A percentile compares a stretch with the other conserved stretches of the same genome.
Evolutionary conservation across 495 filamentous ascomycete species (phyloP).

Genomic region (Astrothelium subdiscretum): DNA sequence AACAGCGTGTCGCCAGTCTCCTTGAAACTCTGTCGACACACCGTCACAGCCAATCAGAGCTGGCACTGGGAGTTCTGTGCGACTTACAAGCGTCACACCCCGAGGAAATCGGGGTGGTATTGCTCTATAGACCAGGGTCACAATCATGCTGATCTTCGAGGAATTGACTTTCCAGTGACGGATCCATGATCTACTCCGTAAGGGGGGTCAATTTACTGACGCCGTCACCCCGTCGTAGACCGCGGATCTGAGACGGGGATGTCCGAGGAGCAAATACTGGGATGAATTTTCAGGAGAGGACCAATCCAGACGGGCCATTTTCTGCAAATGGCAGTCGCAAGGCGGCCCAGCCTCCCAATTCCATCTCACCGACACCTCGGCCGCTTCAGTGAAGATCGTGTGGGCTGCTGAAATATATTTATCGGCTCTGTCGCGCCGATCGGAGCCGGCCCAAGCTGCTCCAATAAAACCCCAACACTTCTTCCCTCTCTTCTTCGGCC

Average conservation of each 20-base stretch:
- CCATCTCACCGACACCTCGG: too few species aligned
- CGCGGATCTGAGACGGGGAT: background rate
- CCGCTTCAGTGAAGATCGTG: too few species aligned
- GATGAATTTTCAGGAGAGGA: too few species aligned
- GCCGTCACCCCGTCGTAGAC: too few species aligned
- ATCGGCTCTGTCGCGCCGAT: too few species aligned
- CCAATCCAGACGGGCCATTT: too few species aligned
- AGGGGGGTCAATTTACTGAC: too few species aligned
- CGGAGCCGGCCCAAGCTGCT: background rate
- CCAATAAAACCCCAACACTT: background rate
- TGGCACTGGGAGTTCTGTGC: background rate
- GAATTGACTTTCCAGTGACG: background rate
- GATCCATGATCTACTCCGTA: background rate
- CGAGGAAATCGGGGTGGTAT: background rate
- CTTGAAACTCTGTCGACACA: constrained; percentile 1
- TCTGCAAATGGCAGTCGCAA: too few species aligned
- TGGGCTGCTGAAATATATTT: too few species aligned
- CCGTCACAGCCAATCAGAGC: background rate
- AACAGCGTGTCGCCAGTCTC: background rate
- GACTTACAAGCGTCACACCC: background rate
- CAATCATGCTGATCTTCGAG: too few species aligned
- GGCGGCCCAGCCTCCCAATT: too few species aligned
- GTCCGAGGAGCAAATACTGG: background rate
- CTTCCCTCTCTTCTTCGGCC: background rate
- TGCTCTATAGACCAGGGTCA: background rate